phyloP scores from a whole-genome alignment of 208 protist genomes.

The Leishmania major region DNA sequence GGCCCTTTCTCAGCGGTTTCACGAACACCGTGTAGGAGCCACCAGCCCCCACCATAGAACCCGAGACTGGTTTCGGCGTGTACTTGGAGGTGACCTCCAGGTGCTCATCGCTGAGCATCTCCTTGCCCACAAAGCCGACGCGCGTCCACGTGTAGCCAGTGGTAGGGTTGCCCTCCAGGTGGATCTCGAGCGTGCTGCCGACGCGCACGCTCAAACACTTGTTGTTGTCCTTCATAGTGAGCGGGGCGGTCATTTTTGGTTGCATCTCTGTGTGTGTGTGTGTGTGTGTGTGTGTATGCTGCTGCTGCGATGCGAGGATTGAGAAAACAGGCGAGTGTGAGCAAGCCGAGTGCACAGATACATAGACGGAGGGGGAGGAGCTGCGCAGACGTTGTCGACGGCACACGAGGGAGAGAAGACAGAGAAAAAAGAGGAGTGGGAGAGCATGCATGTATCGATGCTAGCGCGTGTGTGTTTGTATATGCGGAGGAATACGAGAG shows the following conservation, averaged over 20 bases:
- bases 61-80: not conserved
- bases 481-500: not conserved
- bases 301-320: constrained; percentile 2
- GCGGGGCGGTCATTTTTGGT: constrained; percentile 4
- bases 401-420: not conserved
- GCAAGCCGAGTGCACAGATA: not conserved
- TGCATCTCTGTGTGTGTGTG: constrained; percentile 3
- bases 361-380: not conserved
- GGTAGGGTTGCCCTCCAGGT: constrained; percentile 65
- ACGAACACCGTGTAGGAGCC: constrained; percentile 50
- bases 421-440: not conserved
- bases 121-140: constrained; percentile 22
- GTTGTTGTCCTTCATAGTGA: constrained; percentile 35
- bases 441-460: not conserved
- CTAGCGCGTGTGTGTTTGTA: not conserved
- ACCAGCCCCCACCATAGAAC: constrained; percentile 40
- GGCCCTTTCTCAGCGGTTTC: constrained; percentile 32
- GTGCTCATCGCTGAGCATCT: constrained; percentile 25
- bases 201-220: constrained; percentile 23
- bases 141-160: constrained; percentile 73
- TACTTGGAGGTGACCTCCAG: constrained; percentile 26
- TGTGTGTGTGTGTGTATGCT: not conserved
- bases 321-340: not conserved
- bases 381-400: not conserved
- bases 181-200: constrained; percentile 33